phyloP scores from a whole-genome alignment of 176 grass and related monocot species.

The Bothriochloa decipiens region DNA sequence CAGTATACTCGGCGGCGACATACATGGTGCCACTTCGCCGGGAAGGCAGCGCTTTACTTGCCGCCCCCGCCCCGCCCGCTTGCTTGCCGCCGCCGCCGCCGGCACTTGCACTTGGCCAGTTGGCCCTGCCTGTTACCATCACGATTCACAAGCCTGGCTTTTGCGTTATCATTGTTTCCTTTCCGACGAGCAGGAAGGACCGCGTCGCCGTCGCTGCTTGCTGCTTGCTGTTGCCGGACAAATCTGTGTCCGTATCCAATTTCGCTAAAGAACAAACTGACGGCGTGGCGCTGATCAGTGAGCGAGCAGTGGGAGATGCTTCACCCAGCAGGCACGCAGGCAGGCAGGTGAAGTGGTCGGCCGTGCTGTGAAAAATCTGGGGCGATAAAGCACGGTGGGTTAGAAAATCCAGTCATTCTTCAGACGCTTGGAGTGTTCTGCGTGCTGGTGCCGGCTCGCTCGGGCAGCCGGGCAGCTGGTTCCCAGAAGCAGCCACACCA shows the following conservation, averaged over 20 bases:
- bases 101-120: too few relatives aligned
- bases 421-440: neutral
- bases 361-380: neutral
- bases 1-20: neutral
- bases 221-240: neutral
- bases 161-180: neutral
- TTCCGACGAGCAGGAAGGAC: neutral
- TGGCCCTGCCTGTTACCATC: too few relatives aligned
- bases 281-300: neutral
- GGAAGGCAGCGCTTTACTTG: neutral
- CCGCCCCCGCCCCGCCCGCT: too few relatives aligned
- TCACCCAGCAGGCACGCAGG: neutral
- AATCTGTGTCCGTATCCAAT: too few relatives aligned
- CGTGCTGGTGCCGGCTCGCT: neutral
- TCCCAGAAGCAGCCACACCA: neutral
- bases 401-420: neutral
- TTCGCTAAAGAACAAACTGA: neutral
- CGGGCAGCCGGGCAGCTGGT: too few relatives aligned
- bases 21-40: neutral
- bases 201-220: neutral
- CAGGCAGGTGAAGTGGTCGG: neutral
- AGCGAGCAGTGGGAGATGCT: neutral
- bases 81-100: neutral
- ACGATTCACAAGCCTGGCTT: too few relatives aligned
- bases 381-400: neutral